phyloP scores from a whole-genome alignment of 1,284 basidiomycete species.

The Tylopilus orsonianus region DNA sequence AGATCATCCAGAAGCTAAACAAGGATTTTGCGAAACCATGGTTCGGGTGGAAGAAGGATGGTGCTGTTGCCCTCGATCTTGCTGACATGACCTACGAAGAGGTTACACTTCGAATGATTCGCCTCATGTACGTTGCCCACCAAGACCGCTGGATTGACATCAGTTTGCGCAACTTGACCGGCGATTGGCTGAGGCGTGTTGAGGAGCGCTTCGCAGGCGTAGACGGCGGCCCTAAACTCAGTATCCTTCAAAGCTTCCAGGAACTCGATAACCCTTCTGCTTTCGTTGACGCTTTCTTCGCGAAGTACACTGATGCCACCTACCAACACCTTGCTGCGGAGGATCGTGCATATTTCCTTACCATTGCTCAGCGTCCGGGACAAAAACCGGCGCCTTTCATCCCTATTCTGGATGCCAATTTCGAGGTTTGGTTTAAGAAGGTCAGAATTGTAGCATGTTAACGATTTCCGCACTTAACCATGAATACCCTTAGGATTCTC shows the following conservation, averaged over 20 bases:
- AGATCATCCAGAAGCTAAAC: slow-evolving; percentile 92
- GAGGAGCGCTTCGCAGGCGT: slow-evolving; percentile 98
- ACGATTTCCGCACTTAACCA: slow-evolving; percentile 19
- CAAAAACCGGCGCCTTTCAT: slow-evolving; percentile 99
- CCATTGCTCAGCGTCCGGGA: slow-evolving; percentile 90
- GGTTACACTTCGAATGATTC: slow-evolving; percentile 86
- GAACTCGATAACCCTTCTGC: slow-evolving; percentile 80
- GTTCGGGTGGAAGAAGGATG: slow-evolving; percentile 96
- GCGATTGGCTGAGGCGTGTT: slow-evolving; percentile 95
- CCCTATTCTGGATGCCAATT: slow-evolving; percentile 89
- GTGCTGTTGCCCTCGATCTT: slow-evolving; percentile 79
- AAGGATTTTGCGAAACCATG: slow-evolving; percentile 95
- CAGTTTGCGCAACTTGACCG: slow-evolving; percentile 92
- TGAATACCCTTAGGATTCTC: slow-evolving; percentile 69
- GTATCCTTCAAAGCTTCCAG: slow-evolving; percentile 87
- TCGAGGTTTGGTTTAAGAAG: slow-evolving; percentile 99
- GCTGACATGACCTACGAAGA: slow-evolving; percentile 99
- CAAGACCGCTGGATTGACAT: slow-evolving; percentile 93
- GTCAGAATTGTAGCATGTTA: slow-evolving; percentile 39
- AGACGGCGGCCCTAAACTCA: slow-evolving; percentile 78
- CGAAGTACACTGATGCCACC: slow-evolving; percentile 78
- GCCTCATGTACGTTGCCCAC: slow-evolving; percentile 91
- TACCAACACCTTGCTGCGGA: slow-evolving; percentile 91
- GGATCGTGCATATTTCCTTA: slow-evolving; percentile 94
- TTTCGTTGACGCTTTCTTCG: slow-evolving; percentile 85